Base-by-base conservation (phyloP, 2,329 filamentous ascomycete genomes). In the Paraphaeosphaeria minitans region DNA sequence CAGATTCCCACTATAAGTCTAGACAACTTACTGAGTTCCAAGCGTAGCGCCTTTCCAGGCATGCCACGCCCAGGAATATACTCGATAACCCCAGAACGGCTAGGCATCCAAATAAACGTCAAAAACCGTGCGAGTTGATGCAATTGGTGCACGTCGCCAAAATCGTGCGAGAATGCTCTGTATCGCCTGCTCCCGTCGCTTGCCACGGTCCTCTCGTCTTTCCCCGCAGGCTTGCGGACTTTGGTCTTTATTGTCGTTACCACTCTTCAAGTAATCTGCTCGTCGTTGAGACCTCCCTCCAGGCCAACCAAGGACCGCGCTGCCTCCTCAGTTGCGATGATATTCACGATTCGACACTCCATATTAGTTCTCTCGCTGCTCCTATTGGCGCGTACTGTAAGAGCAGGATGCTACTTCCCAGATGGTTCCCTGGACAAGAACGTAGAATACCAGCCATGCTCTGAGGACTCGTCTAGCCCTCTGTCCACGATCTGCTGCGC, bases 361-460 rank as follows among this genome's bases (percentile, higher is more conserved):
- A 14, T 41, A 42, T 19, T 41, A 12, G 2, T 52, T 4, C 49
- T 27, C 9, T 48, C 29, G 4, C 10, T 29, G 13, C 35, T 52
- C 21, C 3, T 45, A 3, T 31, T 43, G 2, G 22, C 51, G 19
- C 21, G 37, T 10, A 16, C 21, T 27, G 24, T 45, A 21, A 43
- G 55, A 52, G 53, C 47, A 22, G 29, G 22, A 39, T 57, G 55
- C 35, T 57, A 46, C 41, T 24, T 21, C 7, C 55, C 55, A 2
- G 41, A 52, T 13, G 55, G 55, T 9, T n/a, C 41, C n/a, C 13
- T 57, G 7, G 55, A 57, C 19, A 52, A 33, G 27, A 52, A 52
- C 29, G 29, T 42, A 8, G 47, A 57, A n/a, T 57, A 57, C 39
- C 47, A 52, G 39, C 55, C 55, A 7, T 57, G 55, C 33, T 57